These are phyloP conservation scores for Urochloa ruziziensis DNA, from an alignment of 176 grass and related monocot genomes.

Conservation along the genomic window DNA sequence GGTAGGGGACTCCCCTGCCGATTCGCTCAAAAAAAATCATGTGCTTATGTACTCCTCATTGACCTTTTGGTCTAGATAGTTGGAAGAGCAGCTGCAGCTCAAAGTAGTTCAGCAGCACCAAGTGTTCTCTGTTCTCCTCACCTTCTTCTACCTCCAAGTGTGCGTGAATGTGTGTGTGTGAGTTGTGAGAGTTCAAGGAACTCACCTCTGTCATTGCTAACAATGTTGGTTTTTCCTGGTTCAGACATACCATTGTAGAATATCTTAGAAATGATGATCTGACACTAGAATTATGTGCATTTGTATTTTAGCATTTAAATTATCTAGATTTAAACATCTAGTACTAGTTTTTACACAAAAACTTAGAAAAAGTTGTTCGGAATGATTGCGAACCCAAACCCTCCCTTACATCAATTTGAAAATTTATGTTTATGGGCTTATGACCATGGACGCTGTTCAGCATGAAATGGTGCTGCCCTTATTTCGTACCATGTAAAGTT, in stretches of 20 bases:
- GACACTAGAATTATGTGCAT: not conserved
- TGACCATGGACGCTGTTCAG: not conserved
- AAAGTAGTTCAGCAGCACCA: no score
- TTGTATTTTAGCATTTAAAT: slow-evolving; percentile 8
- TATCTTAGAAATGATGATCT: not conserved
- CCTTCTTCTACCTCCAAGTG: no score
- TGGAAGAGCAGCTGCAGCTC: no score
- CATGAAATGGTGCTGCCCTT: slow-evolving; percentile 20
- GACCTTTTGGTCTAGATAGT: no score
- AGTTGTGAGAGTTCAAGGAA: no score
- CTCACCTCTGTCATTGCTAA: no score
- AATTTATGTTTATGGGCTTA: not conserved
- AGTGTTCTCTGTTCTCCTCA: no score
- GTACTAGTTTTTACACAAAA: not conserved
- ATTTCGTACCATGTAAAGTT: slow-evolving; percentile 12
- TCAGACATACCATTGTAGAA: not conserved
- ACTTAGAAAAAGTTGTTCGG: not conserved
- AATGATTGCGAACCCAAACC: not conserved
- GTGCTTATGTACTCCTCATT: no score
- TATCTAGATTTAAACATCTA: not conserved
- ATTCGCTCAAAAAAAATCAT: no score
- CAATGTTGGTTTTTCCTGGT: no score
- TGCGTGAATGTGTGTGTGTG: no score
- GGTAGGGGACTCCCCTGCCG: no score
- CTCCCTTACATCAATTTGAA: not conserved